Evolutionary conservation across 2,329 filamentous ascomycete species (phyloP).

Genomic region (Penicillium sp.): DNA sequence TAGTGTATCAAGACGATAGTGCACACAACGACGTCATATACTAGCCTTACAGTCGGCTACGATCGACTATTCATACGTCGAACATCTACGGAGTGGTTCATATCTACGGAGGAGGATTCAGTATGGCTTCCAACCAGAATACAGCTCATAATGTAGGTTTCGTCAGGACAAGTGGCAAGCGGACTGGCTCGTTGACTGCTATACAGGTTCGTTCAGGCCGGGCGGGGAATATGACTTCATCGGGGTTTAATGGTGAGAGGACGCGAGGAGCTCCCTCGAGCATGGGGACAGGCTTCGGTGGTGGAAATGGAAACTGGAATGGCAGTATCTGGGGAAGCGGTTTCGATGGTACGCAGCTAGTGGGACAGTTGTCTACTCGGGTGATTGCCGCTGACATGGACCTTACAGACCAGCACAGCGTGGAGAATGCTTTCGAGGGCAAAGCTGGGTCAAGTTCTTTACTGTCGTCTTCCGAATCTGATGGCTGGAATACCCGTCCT

Average conservation of each 20-base stretch:
- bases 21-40: too few relatives aligned
- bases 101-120: too few relatives aligned
- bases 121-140: too few relatives aligned
- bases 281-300: slow-evolving; percentile 38
- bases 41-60: too few relatives aligned
- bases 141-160: too few relatives aligned
- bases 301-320: slow-evolving; percentile 38
- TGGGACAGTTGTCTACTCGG: slow-evolving; percentile 11
- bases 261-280: too few relatives aligned
- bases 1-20: too few relatives aligned
- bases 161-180: too few relatives aligned
- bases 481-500: slow-evolving; percentile 50
- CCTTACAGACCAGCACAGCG: slow-evolving; percentile 22
- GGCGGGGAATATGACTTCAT: slow-evolving; percentile 34
- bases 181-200: too few relatives aligned
- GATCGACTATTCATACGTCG: too few relatives aligned
- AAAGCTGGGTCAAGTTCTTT: slow-evolving; percentile 63
- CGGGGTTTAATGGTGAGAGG: slow-evolving; percentile 32
- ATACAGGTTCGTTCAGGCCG: slow-evolving; percentile 33
- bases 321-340: slow-evolving; percentile 48
- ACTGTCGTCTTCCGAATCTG: slow-evolving; percentile 59
- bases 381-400: slow-evolving; percentile 1
- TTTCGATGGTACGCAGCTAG: slow-evolving; percentile 40
- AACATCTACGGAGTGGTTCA: too few relatives aligned
- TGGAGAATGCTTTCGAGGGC: slow-evolving; percentile 39